Evolutionary conservation across 2,329 filamentous ascomycete genomes (phyloP).

Genomic region (Epichloe sylvatica): DNA sequence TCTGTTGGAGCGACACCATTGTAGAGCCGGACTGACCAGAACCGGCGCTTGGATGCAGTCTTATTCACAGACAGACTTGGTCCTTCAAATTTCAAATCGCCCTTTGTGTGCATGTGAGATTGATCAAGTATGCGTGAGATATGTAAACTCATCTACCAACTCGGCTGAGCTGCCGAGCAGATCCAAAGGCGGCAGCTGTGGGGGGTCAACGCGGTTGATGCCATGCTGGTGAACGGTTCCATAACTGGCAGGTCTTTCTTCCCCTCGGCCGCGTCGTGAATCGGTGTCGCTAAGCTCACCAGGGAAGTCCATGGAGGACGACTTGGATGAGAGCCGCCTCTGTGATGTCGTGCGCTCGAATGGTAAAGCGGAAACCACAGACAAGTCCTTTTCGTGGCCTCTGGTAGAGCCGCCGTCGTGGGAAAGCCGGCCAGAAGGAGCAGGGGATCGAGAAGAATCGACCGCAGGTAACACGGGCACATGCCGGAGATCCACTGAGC

Average conservation of each 20-base stretch:
- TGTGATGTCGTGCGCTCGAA: slow-evolving; percentile 44
- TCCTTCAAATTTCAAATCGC: no score
- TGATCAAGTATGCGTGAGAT: background rate
- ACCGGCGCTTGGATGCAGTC: no score
- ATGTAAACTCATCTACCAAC: slow-evolving; percentile 30
- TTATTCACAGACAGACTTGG: no score
- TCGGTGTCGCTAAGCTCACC: slow-evolving; percentile 32
- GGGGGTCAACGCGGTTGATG: slow-evolving; percentile 38
- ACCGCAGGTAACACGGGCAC: background rate
- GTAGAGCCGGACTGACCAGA: background rate
- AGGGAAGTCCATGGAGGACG: slow-evolving; percentile 36
- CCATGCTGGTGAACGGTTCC: slow-evolving; percentile 45
- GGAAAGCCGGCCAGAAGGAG: slow-evolving; percentile 8
- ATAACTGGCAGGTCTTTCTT: slow-evolving; percentile 39
- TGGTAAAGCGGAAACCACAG: slow-evolving; percentile 27
- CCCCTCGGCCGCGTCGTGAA: slow-evolving; percentile 18
- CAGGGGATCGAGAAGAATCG: slow-evolving; percentile 6
- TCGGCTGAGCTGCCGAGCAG: slow-evolving; percentile 42
- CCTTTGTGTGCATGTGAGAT: no score
- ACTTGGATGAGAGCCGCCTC: slow-evolving; percentile 35
- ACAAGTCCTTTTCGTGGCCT: slow-evolving; percentile 4
- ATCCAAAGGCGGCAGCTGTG: slow-evolving; percentile 28
- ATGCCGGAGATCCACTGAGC: slow-evolving; percentile 19
- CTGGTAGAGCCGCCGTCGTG: slow-evolving; percentile 3
- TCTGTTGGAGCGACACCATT: background rate